Evolutionary conservation across 176 grass and related monocot species (phyloP).

Genomic region (Phoenix dactylifera): DNA sequence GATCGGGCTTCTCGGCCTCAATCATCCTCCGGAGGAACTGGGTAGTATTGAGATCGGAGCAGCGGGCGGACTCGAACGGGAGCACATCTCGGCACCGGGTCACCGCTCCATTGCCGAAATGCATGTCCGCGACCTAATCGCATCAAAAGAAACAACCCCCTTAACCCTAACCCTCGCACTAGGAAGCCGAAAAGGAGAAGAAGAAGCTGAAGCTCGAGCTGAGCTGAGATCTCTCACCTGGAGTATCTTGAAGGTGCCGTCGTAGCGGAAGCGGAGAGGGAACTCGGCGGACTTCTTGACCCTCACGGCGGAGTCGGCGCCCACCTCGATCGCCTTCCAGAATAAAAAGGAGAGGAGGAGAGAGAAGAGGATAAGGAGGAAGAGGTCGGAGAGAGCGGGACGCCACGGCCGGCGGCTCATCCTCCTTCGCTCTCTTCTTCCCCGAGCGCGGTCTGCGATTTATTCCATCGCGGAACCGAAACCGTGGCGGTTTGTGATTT

Average conservation of each 20-base stretch:
- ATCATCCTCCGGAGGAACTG: slow-evolving; percentile 67
- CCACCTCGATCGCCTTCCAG: slow-evolving; percentile 12
- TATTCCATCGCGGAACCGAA: too few species aligned
- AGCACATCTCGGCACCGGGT: slow-evolving; percentile 72
- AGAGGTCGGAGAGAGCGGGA: slow-evolving; percentile 13
- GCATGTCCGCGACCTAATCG: slow-evolving; percentile 86
- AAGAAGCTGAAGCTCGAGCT: not conserved
- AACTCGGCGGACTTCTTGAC: slow-evolving; percentile 50
- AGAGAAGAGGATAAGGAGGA: slow-evolving; percentile 30
- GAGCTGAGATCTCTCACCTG: slow-evolving; percentile 28
- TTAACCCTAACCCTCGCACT: not conserved
- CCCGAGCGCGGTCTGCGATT: too few species aligned
- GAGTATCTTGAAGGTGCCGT: slow-evolving; percentile 80
- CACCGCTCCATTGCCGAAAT: slow-evolving; percentile 75
- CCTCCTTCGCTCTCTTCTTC: not conserved
- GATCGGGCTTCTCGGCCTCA: slow-evolving; percentile 66
- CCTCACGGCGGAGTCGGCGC: slow-evolving; percentile 21
- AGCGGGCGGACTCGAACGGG: slow-evolving; percentile 38
- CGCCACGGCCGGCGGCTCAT: slow-evolving; percentile 3
- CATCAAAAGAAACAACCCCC: not conserved
- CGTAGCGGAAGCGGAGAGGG: slow-evolving; percentile 66
- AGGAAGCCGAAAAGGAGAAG: not conserved
- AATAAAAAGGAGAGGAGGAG: slow-evolving; percentile 8
- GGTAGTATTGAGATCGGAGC: slow-evolving; percentile 90
- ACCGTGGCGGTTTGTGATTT: too few species aligned